Evolutionary conservation across 176 grass and related monocot genomes (phyloP), one percentile per base, ranked within the genome.

Genomic region (Typha latifolia): DNA sequence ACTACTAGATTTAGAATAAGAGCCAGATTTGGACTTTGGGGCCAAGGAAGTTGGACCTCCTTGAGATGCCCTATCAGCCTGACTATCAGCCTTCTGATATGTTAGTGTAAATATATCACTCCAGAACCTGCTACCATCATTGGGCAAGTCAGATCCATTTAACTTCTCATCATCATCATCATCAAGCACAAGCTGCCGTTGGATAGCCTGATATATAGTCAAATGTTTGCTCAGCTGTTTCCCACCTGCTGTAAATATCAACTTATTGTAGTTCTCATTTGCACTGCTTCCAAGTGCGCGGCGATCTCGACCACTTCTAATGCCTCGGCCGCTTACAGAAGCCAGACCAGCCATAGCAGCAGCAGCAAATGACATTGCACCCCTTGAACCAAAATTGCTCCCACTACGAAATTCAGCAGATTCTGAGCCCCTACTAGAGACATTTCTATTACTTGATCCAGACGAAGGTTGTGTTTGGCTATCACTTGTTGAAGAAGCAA

Each of bases 81-180:
- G 63, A 15, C 63, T 73, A 81, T 87, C 91, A 84, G 84, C 84
- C 70, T 96, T 96, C 68, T 96, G 87, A 26, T 96, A 96, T 14
- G 84, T 90, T 82, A 96, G 85, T 18, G 91, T 90, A 64, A 90
- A 96, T 64, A 96, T 62, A 80, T 96, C 91, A 78, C 74, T 72
- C 81, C 86, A 90, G 74, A 95, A 84, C 62, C 72, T 70, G 62
- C 66, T 90, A 51, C 84, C 91, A 87, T 95, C 86, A 80, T 84
- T 77, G 12, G 78, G 70, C 32, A 87, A 29, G 75, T 88, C 87
- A 48, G 81, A 76, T 63, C 82, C 79, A 76, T 61, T 77, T 12
- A 90, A 81, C 49, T 70, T 77, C 3, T 85, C 84, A 34, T 90
- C 91, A 26, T 87, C 84, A 57, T 85, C 84, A 47, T 96, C 91